Conservation (phyloP, 2,329 filamentous ascomycete genomes). For the Paraphaeosphaeria minitans region DNA sequence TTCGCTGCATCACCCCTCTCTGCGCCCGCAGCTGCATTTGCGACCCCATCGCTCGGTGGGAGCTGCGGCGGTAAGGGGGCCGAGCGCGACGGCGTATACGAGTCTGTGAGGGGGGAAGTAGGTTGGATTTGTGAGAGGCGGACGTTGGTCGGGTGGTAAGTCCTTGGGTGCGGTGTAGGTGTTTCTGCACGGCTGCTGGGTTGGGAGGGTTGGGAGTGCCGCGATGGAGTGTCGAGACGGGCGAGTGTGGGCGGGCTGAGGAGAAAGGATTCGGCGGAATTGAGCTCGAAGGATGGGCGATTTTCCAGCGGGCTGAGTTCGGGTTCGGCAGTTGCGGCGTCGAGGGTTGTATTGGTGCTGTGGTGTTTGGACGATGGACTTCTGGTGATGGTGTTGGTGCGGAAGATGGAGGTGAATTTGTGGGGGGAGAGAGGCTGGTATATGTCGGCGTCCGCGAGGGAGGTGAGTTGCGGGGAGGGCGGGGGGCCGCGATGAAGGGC, state of each 20-base stretch:
- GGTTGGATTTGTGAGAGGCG: conserved; percentile 14
- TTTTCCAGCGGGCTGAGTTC: not conserved
- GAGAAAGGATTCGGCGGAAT: conserved; percentile 3
- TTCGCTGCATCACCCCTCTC: not conserved
- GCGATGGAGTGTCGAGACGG: not conserved
- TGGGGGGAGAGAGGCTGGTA: conserved; percentile 8
- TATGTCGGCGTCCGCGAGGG: conserved; percentile 24
- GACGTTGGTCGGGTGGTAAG: not conserved
- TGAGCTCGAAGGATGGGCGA: conserved; percentile 2
- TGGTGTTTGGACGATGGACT: not conserved
- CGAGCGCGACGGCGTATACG: conserved; percentile 8
- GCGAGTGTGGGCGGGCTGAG: not conserved
- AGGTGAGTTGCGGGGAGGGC: conserved; percentile 22
- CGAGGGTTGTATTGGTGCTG: not conserved
- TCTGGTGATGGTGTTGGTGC: not conserved
- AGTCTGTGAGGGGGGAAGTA: not conserved
- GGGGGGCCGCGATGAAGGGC: conserved; percentile 13
- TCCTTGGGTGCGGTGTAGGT: not conserved
- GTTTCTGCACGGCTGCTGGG: not conserved
- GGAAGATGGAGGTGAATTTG: conserved; percentile 4
- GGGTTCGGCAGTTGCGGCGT: not conserved
- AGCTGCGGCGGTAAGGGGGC: conserved; percentile 9
- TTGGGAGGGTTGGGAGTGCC: not conserved
- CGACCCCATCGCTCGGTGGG: not conserved
- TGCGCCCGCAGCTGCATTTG: not conserved